These are phyloP conservation scores for Xanthoconium separans DNA, from an alignment of 1,284 basidiomycete species.

Conservation along the genomic window DNA sequence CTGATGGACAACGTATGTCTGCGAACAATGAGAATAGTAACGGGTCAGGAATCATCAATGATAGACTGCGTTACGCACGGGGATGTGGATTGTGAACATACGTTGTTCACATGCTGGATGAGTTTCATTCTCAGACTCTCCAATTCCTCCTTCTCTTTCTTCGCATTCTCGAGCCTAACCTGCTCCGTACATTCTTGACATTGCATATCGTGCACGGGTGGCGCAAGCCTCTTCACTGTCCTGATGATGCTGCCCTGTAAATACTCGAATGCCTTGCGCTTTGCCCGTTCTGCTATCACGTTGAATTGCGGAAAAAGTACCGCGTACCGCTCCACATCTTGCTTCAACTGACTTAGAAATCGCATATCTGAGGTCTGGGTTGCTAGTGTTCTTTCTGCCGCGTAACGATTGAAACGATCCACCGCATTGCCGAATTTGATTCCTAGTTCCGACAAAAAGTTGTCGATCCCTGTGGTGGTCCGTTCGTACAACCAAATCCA, in stretches of 20 bases:
- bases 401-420: constrained; percentile 1
- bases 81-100: neutral
- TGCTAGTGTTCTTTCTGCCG: neutral
- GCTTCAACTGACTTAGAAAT: constrained; percentile 7
- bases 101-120: constrained; percentile 25
- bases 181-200: neutral
- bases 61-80: constrained; percentile 16
- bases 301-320: neutral
- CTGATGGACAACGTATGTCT: neutral
- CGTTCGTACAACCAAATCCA: too few species aligned
- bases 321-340: neutral
- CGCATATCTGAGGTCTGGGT: constrained; percentile 4
- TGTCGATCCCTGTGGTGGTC: too few species aligned
- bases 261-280: neutral
- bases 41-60: neutral
- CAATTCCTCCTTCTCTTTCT: constrained; percentile 15
- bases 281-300: constrained; percentile 1
- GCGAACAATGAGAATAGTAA: neutral
- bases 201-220: constrained; percentile 7
- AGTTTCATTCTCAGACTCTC: constrained; percentile 18
- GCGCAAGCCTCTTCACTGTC: constrained; percentile 4
- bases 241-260: constrained; percentile 7
- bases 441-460: too few species aligned
- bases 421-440: neutral
- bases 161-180: constrained; percentile 5